Evolutionary conservation across 2,329 filamentous ascomycete species (phyloP), one percentile per base, ranked within the genome.

Genomic region (Calonectria crousiana): DNA sequence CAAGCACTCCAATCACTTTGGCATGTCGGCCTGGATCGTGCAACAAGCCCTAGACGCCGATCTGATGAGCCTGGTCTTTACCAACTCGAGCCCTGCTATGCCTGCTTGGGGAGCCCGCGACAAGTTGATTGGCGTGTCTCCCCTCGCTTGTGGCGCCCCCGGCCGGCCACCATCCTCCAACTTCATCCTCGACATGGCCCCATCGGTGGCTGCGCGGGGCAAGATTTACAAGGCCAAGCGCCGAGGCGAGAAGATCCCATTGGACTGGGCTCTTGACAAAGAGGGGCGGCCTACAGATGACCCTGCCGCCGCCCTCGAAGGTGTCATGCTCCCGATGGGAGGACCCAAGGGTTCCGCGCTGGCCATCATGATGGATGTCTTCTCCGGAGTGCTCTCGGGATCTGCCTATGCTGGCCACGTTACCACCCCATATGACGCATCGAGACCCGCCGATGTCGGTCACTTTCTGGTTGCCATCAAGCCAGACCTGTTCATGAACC

Each of bases 361-460:
- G 51, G 87, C 93, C 0, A 91, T 97, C 70, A 96, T 95, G 93
- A 97, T 97, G 95, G 94, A 97, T 81, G 93, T 97, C 2, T 96
- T 97, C 81, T 95, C 94, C 0, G 95, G 94, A 0, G 93, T 94
- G 0, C 80, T 97, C 0, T 95, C 93, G 0, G 95, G 94, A 0
- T 93, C 92, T 38, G 94, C 94, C 0, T 97, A 95, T 84, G 95
- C 94, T 0, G 94, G 94, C 0, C 88, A 94, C 79, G 95, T 97
- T 23, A 94, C 92, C 0, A 91, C 91, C 23, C 95, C 95, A 0
- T 97, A 97, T 82, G 94, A 95, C 80, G 89, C 93, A 3, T 92
- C 90, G 0, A 90, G 88, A 72, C 88, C 91, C 1, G 92, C 93
- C 0, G 92, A 95, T 78, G 94, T 95, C 0, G 94, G 94, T 0